Base-by-base conservation (phyloP, 139 green algal species). In the Closterium sp. region DNA sequence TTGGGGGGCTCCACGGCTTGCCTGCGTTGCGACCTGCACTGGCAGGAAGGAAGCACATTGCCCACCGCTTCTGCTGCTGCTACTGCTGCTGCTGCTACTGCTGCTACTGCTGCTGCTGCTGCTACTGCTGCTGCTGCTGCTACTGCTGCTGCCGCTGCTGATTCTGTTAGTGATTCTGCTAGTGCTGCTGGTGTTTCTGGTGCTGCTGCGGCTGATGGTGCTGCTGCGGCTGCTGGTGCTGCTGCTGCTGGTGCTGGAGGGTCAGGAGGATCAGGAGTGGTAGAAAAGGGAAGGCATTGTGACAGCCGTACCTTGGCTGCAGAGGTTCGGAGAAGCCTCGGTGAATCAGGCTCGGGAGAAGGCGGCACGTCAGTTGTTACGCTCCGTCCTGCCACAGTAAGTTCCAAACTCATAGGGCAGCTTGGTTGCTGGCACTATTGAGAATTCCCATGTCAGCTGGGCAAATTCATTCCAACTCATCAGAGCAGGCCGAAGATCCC, bases 1-100 rank as follows among this genome's bases (percentile, higher is more conserved):
- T 96, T 96, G 19, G 95, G 96, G 89, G 96, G 96, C 86, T 70
- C 89, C 13, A 62, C 86, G 5, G n/a, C 86, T 10, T 62, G 86
- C 86, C n/a, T 29, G 21, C 31, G 29, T 10, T n/a, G 30, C 86
- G 24, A 24, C 27, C 86, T 29, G 29, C 86, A 62, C 27, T 30
- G 27, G 79, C 79, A 86, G 29, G 86, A n/a, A 19, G 29, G 27
- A 89, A 89, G 19, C 7, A 50, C 38, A 50, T 9, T 50, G 38
- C 7, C 38, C 38, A 50, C 38, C 38, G 38, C 38, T 50, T 7
- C 38, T 13, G 38, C 38, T 50, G 38, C 38, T 45, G 38, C 38
- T 45, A 9, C 38, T 45, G 38, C 38, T 45, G 34, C 34, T 4
- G 38, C n/a, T 87, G 84, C 84, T 22, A 11, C n/a, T 29, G 4